Evolutionary conservation across 2,329 filamentous ascomycete species (phyloP), one percentile per base, ranked within the genome.

Genomic region (Didymellaceae sp.): DNA sequence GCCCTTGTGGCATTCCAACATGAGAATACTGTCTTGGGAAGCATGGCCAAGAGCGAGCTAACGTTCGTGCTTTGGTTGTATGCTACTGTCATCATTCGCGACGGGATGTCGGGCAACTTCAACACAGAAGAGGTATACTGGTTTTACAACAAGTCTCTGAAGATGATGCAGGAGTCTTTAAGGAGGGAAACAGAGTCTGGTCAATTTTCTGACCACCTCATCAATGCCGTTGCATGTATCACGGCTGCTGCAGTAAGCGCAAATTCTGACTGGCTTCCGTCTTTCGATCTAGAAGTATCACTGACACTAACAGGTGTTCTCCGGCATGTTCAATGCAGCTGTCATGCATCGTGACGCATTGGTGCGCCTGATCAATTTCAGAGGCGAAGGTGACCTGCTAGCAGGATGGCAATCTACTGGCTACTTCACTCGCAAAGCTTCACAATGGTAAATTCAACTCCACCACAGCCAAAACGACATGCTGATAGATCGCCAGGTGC

Each of bases 11-110:
- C 48, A 5, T 54, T 61, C 21, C 40, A 45, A 10, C 46, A 35
- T 5, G 57, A 61, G n/a, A 66, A 63, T 32, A 63, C 57, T 3
- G 31, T 66, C 2, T 26, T 65, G 2, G 54, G 53, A 18, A 58
- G 54, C 28, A 62, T 65, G 58, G 49, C 57, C 2, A 50, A 54
- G 22, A 58, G 50, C 14, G 38, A 59, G 10, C 49, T 61, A 10
- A 59, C 61, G 0, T 66, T 59, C 18, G 35, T 55, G 6, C 44
- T 65, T 2, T 65, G 58, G 57, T 53, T 66, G 0, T 61, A 59
- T 39, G 60, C 60, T 6, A 63, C 60, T 6, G 52, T 58, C 26
- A 18, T 42, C 24, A 58, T 65, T 7, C 54, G 57, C 22, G 60
- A 61, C 32, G 60, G 55, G 10, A 52, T 58, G 38, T 16, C 9